These are phyloP conservation scores for Gossypioides kirkii DNA, from an alignment of 345 rosid species.

Conservation along the genomic window DNA sequence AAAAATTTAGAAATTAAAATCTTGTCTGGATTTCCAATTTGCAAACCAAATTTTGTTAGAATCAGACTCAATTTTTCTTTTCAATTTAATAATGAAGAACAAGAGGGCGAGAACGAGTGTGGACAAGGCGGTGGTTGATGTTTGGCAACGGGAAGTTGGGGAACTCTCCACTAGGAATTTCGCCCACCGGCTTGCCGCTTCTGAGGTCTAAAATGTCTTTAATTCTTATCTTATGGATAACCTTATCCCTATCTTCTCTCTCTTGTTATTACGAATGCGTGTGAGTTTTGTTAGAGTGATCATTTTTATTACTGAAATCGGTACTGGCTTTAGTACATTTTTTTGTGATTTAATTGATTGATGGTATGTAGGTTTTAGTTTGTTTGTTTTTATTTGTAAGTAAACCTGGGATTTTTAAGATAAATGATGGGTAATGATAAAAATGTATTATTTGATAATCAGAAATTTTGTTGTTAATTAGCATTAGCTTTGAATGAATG, in stretches of 20 bases:
- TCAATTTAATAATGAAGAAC: slow-evolving; percentile 15
- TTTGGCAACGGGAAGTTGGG: slow-evolving; percentile 76
- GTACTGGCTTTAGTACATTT: background rate
- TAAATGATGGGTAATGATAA: background rate
- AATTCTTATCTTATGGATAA: background rate
- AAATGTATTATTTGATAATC: background rate
- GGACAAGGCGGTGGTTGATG: slow-evolving; percentile 51
- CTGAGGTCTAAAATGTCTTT: slow-evolving; percentile 47
- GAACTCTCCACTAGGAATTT: slow-evolving; percentile 59
- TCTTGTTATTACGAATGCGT: background rate
- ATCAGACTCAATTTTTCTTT: background rate
- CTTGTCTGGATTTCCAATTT: background rate
- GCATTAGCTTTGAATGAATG: background rate
- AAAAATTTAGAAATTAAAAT: background rate
- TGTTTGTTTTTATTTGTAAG: background rate
- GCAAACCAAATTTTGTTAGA: background rate
- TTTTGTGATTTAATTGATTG: background rate
- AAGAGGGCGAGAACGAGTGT: slow-evolving; percentile 29
- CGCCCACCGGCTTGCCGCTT: slow-evolving; percentile 67
- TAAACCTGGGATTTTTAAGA: background rate
- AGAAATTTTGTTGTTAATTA: background rate
- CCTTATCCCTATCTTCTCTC: background rate
- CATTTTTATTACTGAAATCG: background rate
- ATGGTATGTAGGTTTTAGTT: background rate
- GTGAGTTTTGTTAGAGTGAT: background rate